Conservation (phyloP, 768 basidiomycete species). For the Tulasnella sp. region DNA sequence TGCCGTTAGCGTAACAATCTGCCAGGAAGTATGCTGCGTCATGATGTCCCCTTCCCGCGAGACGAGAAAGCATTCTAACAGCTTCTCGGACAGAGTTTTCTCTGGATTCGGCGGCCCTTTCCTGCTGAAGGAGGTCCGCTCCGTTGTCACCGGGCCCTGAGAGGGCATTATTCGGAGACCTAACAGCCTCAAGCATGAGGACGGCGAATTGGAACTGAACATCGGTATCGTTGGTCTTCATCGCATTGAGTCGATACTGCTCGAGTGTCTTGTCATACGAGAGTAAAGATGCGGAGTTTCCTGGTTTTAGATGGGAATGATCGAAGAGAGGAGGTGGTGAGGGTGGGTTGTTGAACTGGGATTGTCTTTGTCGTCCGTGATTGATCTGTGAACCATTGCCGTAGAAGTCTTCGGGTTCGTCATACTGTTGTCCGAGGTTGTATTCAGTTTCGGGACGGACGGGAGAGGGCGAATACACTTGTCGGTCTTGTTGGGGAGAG, state of each 20-base stretch:
- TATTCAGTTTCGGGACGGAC: too few relatives aligned
- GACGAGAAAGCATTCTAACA: conserved; percentile 68
- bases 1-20: conserved; percentile 97
- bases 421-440: too few relatives aligned
- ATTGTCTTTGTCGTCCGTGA: too few relatives aligned
- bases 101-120: conserved; percentile 64
- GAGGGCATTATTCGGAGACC: conserved; percentile 56
- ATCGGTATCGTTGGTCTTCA: conserved; percentile 96
- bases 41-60: conserved; percentile 89
- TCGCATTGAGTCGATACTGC: conserved; percentile 93
- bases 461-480: too few relatives aligned
- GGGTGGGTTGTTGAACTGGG: too few relatives aligned
- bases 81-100: conserved; percentile 88
- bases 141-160: conserved; percentile 60
- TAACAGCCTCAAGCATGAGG: conserved; percentile 97
- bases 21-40: conserved; percentile 95
- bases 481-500: too few relatives aligned
- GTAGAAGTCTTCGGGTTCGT: too few relatives aligned
- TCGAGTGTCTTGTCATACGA: conserved; percentile 94
- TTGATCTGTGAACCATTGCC: too few relatives aligned
- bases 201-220: conserved; percentile 97
- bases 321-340: conserved; percentile 41
- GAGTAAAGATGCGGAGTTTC: conserved; percentile 82
- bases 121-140: conserved; percentile 51
- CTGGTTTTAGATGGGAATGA: conserved; percentile 86